phyloP scores from a whole-genome alignment of 257 asterid species.

The Solanum bulbocastanum region DNA sequence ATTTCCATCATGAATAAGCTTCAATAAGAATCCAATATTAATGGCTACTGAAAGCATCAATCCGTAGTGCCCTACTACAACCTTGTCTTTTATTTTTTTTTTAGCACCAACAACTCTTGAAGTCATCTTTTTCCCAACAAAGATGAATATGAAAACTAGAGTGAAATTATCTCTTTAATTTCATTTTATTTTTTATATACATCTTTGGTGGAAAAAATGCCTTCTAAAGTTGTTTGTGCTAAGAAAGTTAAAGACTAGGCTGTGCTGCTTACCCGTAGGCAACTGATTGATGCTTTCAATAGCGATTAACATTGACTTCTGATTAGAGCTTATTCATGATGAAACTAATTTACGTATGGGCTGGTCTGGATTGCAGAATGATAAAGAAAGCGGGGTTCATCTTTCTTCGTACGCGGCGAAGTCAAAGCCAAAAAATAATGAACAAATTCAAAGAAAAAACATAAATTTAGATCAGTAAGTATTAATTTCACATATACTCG shows the following conservation, averaged over 20 bases:
- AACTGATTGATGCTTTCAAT: slow-evolving; percentile 11
- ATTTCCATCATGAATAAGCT: slow-evolving; percentile 6
- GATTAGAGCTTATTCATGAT: slow-evolving; percentile 9
- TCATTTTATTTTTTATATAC: not conserved
- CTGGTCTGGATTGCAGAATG: not conserved
- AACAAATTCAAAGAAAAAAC: no score
- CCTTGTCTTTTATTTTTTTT: not conserved
- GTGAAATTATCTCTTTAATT: not conserved
- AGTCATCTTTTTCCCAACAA: not conserved
- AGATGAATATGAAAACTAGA: not conserved
- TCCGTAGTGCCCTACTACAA: not conserved
- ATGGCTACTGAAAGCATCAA: slow-evolving; percentile 16
- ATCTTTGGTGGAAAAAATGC: not conserved
- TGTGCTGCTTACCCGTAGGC: not conserved
- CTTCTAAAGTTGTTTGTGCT: not conserved
- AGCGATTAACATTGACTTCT: slow-evolving; percentile 11
- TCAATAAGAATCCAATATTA: slow-evolving; percentile 17
- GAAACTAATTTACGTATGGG: not conserved
- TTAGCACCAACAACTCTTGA: not conserved
- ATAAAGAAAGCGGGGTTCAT: not conserved
- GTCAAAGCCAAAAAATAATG: not conserved
- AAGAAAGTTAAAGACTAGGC: not conserved
- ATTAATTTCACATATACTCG: no score
- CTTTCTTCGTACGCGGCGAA: not conserved
- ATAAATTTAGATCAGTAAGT: no score